Evolutionary conservation across 768 basidiomycete species (phyloP).

Genomic region (Panaeolus cyanescens): DNA sequence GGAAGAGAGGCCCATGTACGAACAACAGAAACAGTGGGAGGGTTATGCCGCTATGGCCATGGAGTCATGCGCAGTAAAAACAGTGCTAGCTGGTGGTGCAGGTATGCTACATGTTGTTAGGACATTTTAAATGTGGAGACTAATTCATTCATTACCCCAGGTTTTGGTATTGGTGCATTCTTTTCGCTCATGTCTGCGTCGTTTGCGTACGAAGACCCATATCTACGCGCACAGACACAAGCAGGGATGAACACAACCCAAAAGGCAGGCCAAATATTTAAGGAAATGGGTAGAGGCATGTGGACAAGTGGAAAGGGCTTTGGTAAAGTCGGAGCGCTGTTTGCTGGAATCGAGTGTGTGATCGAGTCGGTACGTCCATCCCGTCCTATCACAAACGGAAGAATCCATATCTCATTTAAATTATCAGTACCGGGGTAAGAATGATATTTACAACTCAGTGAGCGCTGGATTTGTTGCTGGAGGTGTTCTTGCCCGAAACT

Average conservation of each 20-base stretch:
- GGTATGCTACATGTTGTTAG: constrained; percentile 53
- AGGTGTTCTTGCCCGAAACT: constrained; percentile 82
- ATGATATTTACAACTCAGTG: constrained; percentile 92
- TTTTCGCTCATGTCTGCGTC: constrained; percentile 96
- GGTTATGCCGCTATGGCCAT: constrained; percentile 67
- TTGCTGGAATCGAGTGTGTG: constrained; percentile 94
- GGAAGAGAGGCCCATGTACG: constrained; percentile 68
- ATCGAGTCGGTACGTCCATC: constrained; percentile 81
- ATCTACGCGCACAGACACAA: constrained; percentile 65
- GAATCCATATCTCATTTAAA: neutral
- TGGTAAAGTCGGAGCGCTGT: constrained; percentile 91
- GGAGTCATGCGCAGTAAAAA: constrained; percentile 89
- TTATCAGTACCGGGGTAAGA: constrained; percentile 88
- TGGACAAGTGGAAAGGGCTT: constrained; percentile 89
- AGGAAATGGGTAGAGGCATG: constrained; percentile 95
- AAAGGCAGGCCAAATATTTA: constrained; percentile 84
- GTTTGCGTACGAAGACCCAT: constrained; percentile 93
- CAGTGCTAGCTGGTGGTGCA: constrained; percentile 75
- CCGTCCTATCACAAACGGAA: neutral
- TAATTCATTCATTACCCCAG: constrained; percentile 37
- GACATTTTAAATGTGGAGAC: neutral
- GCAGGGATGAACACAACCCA: constrained; percentile 62
- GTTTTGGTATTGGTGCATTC: constrained; percentile 91
- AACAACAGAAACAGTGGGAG: constrained; percentile 80
- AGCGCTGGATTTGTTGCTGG: constrained; percentile 88